Conservation (phyloP, 108 stramenopile genomes). For the Schizochytrium sp. region DNA sequence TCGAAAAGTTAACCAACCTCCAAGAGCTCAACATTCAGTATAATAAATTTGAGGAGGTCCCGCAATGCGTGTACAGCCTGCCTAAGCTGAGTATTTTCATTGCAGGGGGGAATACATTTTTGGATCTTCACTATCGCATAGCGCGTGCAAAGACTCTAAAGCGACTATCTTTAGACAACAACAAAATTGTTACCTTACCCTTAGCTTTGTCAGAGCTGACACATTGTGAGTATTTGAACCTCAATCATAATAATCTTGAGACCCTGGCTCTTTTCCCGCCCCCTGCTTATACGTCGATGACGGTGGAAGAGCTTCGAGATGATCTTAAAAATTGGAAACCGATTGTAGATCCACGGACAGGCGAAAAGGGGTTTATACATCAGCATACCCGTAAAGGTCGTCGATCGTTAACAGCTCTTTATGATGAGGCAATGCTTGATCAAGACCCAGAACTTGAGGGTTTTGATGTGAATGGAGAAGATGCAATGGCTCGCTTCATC, state of each 20-base stretch:
- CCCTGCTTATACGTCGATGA: conserved; percentile 11
- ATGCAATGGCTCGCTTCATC: background rate
- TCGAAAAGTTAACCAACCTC: background rate
- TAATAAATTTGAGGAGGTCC: background rate
- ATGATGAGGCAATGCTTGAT: background rate
- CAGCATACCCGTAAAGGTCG: background rate
- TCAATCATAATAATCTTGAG: conserved; percentile 44
- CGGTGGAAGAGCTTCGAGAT: conserved; percentile 4
- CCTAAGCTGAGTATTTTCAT: background rate
- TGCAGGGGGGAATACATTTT: conserved; percentile 13
- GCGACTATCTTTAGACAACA: background rate
- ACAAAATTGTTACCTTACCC: conserved; percentile 13
- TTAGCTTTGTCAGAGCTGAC: background rate
- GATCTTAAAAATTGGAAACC: conserved; percentile 24
- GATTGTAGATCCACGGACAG: background rate
- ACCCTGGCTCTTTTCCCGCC: conserved; percentile 26
- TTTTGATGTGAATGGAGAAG: background rate
- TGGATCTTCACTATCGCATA: background rate
- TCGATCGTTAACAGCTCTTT: background rate
- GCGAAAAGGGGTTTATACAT: conserved; percentile 4
- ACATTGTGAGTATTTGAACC: background rate
- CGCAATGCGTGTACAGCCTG: background rate
- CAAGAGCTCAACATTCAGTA: conserved; percentile 2
- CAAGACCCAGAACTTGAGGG: background rate
- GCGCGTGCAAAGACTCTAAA: background rate